Percentiles rank a stretch among this genome's conserved stretches.
Evolutionary conservation across 2,329 filamentous ascomycete genomes (phyloP).

Genomic region (Berkeleyomyces basicola): DNA sequence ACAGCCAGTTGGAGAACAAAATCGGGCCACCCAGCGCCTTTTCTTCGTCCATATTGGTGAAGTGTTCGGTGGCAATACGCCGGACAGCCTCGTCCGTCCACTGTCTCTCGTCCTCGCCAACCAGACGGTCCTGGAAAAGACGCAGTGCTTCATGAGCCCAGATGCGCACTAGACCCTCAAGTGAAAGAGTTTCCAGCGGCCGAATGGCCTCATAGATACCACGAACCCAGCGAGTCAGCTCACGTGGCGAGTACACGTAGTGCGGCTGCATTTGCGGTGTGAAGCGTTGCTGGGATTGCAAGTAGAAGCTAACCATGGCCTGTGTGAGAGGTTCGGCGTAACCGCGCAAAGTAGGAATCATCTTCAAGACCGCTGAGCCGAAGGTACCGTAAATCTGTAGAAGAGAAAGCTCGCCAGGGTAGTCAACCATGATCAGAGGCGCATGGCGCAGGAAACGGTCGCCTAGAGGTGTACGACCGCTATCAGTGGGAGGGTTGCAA

Average conservation of each 20-base stretch:
- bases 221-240: conserved; percentile 92
- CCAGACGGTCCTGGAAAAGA: conserved; percentile 92
- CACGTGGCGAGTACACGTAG: conserved; percentile 98
- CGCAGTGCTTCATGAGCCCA: conserved; percentile 96
- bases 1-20: conserved; percentile 97
- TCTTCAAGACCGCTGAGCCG: conserved; percentile 90
- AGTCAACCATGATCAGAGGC: conserved; percentile 99
- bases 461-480: conserved; percentile 86
- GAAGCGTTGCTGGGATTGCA: conserved; percentile 86
- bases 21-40: conserved; percentile 85
- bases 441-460: conserved; percentile 89
- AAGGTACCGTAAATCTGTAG: conserved; percentile 98
- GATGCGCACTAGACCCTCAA: conserved; percentile 88
- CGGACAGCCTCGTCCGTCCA: conserved; percentile 88
- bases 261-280: conserved; percentile 95
- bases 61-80: conserved; percentile 74
- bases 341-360: conserved; percentile 83
- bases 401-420: conserved; percentile 86
- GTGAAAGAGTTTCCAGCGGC: conserved; percentile 68
- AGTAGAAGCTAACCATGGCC: conserved; percentile 93
- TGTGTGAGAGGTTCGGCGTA: conserved; percentile 89
- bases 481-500: conserved; percentile 95
- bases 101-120: conserved; percentile 79
- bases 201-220: conserved; percentile 94
- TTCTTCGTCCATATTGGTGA: conserved; percentile 86